Base-by-base conservation (phyloP, 1,284 basidiomycete genomes). In the Termitomyces sp. region DNA sequence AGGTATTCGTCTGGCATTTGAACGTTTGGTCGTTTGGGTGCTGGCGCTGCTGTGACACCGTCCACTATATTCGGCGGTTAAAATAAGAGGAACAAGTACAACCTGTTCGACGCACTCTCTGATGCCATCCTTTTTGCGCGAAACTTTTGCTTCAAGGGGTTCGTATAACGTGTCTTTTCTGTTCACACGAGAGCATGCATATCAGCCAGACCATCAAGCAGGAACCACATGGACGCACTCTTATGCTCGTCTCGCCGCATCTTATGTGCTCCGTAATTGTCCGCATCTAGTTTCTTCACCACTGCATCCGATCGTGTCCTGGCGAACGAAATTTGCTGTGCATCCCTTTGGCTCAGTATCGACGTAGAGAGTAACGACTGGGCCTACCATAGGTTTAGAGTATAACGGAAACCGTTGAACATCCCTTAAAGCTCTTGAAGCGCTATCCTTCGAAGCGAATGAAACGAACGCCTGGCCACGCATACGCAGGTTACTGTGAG, bases 1-100 rank as follows among this genome's bases (percentile, higher is more conserved):
- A 99, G 82, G 73, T 99, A 99, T 72, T 99, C 96, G 88, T 99
- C 96, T 31, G 97, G 95, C 91, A 97, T 95, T 68, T 94, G 91
- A 60, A 98, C 88, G 61, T 86, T 83, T 33, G 89, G 88, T 53
- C 90, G 81, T 70, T 87, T 90, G 26, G 87, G 73, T 40, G 80
- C 80, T 17, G 89, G 82, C 13, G 76, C 72, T 8, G 86, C 76
- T 15, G 81, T 74, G 34, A 79, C 82, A 33, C 89, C 88, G 47
- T 92, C 90, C 70, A 86, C 86, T 88, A 54, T n/a, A 43, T 42
- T 40, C 8, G 5, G 33, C 49, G 15, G 56, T n/a, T 12, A 50
- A 34, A 52, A 39, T 9, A 47, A 12, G 13, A 38, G 36, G 52
- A 45, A 55, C 45, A 36, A 36, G 58, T 44, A 50, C 49, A 50